Base-by-base conservation (phyloP, 306 rosid species). In the Quercus mongolica region DNA sequence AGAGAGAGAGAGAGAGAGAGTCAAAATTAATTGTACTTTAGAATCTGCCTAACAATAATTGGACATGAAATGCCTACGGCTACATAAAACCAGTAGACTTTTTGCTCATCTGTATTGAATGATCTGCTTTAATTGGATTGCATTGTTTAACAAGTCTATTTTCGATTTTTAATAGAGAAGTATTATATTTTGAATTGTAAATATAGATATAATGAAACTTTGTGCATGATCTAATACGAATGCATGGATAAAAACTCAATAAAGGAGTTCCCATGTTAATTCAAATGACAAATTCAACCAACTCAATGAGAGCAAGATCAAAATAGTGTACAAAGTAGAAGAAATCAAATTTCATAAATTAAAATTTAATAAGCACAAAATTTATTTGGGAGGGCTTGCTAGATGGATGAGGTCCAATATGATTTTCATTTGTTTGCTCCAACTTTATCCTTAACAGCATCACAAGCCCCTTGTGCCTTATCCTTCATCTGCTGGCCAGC, bases 401-500 rank as follows among this genome's bases (percentile, higher is more conserved):
- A 6, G 33, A 41, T 41, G 6, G 25, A 56, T 33, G 49, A 65
- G 23, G 23, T 65, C 44, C 71, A 7, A n/a, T 7, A 56, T 52
- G 25, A 52, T 54, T 67, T 79, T 79, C 76, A 74, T 78, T 83
- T 83, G 80, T 69, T 51, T 23, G 78, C 74, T 26, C 80, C 83
- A 21, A 83, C 76, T 52, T 74, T 69, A 38, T 35, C 33, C 80
- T 63, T 79, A 17, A 26, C 64, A 15, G 83, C 63, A n/a, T 79
- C 80, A 61, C 63, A 62, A 38, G 86, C 86, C 18, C 49, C 83
- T 41, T 83, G 80, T 44, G 83, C 80, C 78, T 69, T 83, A 2
- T 62, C 46, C 71, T 61, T 28, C 80, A 79, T n/a, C 8, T 90
- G 88, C 76, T 82, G 64, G 20, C 87, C 84, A 74, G 78, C 82